Evolutionary conservation across 495 filamentous ascomycete genomes (phyloP).

Genomic region (Penicillium nucicola): DNA sequence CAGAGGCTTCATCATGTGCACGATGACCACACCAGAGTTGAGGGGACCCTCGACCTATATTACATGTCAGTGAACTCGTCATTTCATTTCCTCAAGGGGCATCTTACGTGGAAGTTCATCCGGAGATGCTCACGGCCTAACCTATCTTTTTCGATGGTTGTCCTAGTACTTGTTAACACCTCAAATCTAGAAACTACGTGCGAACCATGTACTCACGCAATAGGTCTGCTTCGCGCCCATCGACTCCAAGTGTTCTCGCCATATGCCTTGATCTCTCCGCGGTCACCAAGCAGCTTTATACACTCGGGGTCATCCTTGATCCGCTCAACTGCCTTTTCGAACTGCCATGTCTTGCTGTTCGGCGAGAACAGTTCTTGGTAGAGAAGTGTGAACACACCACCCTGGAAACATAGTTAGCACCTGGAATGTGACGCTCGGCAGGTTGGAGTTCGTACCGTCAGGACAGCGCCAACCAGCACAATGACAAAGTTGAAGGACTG

Average conservation of each 20-base stretch:
- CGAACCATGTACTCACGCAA: constrained; percentile 59
- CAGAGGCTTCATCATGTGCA: constrained; percentile 71
- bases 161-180: constrained; percentile 38
- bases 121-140: constrained; percentile 76
- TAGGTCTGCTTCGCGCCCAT: constrained; percentile 81
- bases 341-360: constrained; percentile 80
- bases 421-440: neutral
- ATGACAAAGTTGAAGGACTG: constrained; percentile 84
- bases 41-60: constrained; percentile 76
- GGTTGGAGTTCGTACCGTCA: constrained; percentile 52
- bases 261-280: constrained; percentile 73
- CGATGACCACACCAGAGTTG: constrained; percentile 66
- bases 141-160: constrained; percentile 63
- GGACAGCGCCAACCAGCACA: constrained; percentile 66
- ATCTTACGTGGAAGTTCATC: constrained; percentile 82
- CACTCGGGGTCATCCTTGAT: constrained; percentile 71
- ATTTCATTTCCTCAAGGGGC: neutral
- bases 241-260: constrained; percentile 80
- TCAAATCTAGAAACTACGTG: neutral
- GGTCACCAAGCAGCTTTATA: constrained; percentile 69
- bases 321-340: constrained; percentile 80
- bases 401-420: constrained; percentile 43
- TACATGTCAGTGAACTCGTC: constrained; percentile 4
- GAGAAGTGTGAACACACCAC: constrained; percentile 71
- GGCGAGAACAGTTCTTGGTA: constrained; percentile 85